phyloP scores from a whole-genome alignment of 73 alveolate species.

The Tetrahymena borealis region DNA sequence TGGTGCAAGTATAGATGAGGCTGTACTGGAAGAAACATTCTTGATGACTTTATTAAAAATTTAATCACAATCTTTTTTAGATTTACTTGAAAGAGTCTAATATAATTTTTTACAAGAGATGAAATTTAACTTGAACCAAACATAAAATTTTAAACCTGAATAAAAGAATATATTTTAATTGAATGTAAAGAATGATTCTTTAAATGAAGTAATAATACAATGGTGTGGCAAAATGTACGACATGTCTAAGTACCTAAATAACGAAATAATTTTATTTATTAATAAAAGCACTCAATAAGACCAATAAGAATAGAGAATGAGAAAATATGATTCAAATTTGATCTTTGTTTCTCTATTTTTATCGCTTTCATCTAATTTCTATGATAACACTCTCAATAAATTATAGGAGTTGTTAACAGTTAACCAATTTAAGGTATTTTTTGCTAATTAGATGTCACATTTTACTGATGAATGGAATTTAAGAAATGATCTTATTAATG shows the following conservation, averaged over 20 bases:
- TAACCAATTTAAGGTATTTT: background rate
- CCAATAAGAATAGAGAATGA: no score
- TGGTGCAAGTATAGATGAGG: no score
- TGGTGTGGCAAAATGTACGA: no score
- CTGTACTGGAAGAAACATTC: background rate
- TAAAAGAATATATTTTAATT: no score
- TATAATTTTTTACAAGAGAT: no score
- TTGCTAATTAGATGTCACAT: background rate
- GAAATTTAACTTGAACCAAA: background rate
- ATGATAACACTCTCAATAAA: background rate
- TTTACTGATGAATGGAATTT: background rate
- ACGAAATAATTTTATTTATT: no score
- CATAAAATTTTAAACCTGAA: no score
- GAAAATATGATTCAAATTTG: background rate
- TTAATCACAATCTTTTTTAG: background rate
- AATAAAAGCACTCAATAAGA: no score
- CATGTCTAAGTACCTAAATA: no score
- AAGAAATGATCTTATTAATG: no score
- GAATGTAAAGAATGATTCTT: no score
- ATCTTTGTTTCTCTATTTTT: background rate
- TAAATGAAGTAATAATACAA: no score
- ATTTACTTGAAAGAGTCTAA: background rate
- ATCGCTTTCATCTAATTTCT: background rate
- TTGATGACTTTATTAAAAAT: background rate
- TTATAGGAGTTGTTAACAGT: background rate